Percentiles rank a stretch among this genome's conserved stretches.
phyloP scores from a whole-genome alignment of 805 yeast genomes.

The Candida yuanshanica region DNA sequence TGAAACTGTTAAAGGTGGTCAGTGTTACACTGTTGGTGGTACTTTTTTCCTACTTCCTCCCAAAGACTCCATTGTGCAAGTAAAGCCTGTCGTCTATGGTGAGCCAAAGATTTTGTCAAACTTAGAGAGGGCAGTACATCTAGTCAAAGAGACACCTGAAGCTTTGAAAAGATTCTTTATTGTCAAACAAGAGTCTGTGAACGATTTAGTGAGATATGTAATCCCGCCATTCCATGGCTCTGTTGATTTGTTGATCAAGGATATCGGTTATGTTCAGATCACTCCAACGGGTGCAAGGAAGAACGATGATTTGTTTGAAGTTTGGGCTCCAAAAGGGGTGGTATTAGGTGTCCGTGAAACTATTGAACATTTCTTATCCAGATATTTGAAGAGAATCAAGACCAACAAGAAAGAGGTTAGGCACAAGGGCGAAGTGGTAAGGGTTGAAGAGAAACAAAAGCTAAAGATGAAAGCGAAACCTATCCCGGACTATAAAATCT shows the following conservation, averaged over 20 bases:
- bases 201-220: slow-evolving; percentile 37
- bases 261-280: slow-evolving; percentile 57
- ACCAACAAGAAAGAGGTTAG: slow-evolving; percentile 24
- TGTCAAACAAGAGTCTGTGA: slow-evolving; percentile 27
- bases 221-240: slow-evolving; percentile 70
- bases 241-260: slow-evolving; percentile 59
- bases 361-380: slow-evolving; percentile 33
- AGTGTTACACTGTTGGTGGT: slow-evolving; percentile 54
- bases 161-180: slow-evolving; percentile 22
- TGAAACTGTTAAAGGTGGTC: slow-evolving; percentile 36
- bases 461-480: slow-evolving; percentile 17
- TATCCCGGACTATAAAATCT: slow-evolving; percentile 21
- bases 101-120: slow-evolving; percentile 25
- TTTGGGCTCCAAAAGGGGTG: slow-evolving; percentile 52
- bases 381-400: slow-evolving; percentile 20
- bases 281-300: slow-evolving; percentile 49
- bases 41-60: slow-evolving; percentile 55
- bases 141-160: slow-evolving; percentile 21
- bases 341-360: slow-evolving; percentile 51
- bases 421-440: slow-evolving; percentile 11
- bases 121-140: slow-evolving; percentile 29
- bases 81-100: slow-evolving; percentile 38
- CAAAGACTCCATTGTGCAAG: slow-evolving; percentile 38
- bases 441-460: slow-evolving; percentile 9
- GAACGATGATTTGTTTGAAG: slow-evolving; percentile 34